A percentile compares a stretch with the other conserved stretches of the same genome.
These are phyloP conservation scores for Botrytis fabae DNA, from an alignment of 2,329 filamentous ascomycete genomes.

Conservation along the genomic window DNA sequence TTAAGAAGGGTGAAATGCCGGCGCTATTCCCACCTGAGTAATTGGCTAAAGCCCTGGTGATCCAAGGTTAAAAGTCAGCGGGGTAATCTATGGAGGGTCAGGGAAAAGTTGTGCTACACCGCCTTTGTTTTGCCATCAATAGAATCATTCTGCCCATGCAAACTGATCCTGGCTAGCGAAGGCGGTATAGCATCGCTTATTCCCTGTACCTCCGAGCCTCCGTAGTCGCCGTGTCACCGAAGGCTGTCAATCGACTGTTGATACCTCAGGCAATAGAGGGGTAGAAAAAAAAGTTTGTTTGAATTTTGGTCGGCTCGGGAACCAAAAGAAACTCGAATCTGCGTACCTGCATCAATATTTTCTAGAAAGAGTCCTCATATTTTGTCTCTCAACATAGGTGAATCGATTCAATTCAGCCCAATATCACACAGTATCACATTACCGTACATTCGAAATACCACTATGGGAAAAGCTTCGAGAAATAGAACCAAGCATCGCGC, in stretches of 20 bases:
- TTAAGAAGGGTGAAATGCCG: background rate
- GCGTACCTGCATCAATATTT: background rate
- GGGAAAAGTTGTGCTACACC: too few species aligned
- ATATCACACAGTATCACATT: background rate
- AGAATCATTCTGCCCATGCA: too few species aligned
- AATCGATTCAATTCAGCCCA: background rate
- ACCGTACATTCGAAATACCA: background rate
- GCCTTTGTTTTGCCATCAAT: too few species aligned
- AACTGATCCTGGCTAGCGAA: too few species aligned
- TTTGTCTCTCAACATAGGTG: background rate
- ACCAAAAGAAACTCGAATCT: background rate
- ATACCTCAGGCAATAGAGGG: constrained; percentile 6
- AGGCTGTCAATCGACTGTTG: background rate
- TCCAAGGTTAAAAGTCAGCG: background rate
- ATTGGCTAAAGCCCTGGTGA: background rate
- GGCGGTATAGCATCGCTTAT: too few species aligned
- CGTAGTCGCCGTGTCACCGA: background rate
- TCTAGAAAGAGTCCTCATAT: background rate
- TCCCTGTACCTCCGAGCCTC: too few species aligned
- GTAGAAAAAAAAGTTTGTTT: constrained; percentile 13
- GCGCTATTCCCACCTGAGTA: background rate
- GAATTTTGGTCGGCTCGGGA: background rate
- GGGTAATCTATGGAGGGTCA: background rate
- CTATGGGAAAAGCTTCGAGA: constrained; percentile 62
- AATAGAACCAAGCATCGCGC: constrained; percentile 53